Conservation (phyloP, 2,329 filamentous ascomycete species). For the Ophiosphaerella narmari region DNA sequence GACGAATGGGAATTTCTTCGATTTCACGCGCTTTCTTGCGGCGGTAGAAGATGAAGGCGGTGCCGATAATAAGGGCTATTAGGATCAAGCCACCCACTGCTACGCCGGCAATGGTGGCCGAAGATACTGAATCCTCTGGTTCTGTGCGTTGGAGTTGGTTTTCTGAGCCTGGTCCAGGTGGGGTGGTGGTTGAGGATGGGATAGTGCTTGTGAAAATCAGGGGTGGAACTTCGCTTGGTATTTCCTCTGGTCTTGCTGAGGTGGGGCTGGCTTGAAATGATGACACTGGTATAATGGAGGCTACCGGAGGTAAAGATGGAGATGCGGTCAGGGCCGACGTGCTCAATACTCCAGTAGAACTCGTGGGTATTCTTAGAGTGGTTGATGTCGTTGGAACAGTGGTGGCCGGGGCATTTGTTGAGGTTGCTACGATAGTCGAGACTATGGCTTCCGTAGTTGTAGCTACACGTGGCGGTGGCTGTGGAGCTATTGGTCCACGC, state of each 20-base stretch:
- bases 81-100: conserved; percentile 9
- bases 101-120: conserved; percentile 22
- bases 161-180: background rate
- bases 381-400: conserved; percentile 1
- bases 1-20: conserved; percentile 26
- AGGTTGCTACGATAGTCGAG: background rate
- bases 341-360: background rate
- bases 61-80: conserved; percentile 9
- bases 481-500: conserved; percentile 10
- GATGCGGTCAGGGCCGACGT: no score
- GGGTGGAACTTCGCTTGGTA: no score
- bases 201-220: background rate
- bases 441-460: background rate
- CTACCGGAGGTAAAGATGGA: background rate
- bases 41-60: conserved; percentile 10
- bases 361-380: background rate
- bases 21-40: conserved; percentile 13
- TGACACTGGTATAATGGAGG: background rate
- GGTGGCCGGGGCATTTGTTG: background rate
- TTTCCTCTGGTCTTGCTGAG: background rate
- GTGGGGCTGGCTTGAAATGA: background rate
- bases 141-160: conserved; percentile 7
- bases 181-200: background rate
- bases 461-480: conserved; percentile 6
- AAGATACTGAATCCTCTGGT: conserved; percentile 5